These are phyloP conservation scores for Brassica juncea DNA, from an alignment of 345 rosid species.

Conservation along the genomic window DNA sequence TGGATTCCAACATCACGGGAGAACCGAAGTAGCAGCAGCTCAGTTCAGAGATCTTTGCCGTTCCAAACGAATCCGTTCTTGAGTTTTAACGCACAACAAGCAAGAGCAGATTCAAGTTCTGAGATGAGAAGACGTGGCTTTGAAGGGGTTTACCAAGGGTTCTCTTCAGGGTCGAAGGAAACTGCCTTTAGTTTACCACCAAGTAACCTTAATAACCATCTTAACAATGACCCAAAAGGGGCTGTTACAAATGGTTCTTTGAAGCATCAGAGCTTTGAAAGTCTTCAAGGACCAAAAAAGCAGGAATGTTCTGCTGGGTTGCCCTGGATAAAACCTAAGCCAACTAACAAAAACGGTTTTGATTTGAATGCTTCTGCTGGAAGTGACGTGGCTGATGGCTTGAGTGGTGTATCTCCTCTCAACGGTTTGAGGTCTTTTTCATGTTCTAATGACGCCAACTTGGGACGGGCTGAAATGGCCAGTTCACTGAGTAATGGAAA, in stretches of 20 bases:
- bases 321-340: conserved; percentile 71
- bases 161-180: conserved; percentile 58
- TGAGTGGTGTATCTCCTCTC: conserved; percentile 35
- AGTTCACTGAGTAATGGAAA: conserved; percentile 47
- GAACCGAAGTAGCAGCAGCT: conserved; percentile 49
- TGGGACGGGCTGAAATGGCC: conserved; percentile 39
- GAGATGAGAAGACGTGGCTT: conserved; percentile 49
- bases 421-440: conserved; percentile 46
- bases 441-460: conserved; percentile 43
- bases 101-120: conserved; percentile 49
- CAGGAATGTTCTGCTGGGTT: conserved; percentile 46
- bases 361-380: conserved; percentile 53
- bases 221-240: conserved; percentile 9
- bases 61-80: conserved; percentile 53
- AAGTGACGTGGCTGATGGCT: conserved; percentile 42
- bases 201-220: conserved; percentile 15
- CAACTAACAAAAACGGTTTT: conserved; percentile 42
- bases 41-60: conserved; percentile 57
- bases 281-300: conserved; percentile 50
- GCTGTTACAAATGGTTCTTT: conserved; percentile 46
- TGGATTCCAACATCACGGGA: conserved; percentile 56
- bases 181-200: conserved; percentile 16
- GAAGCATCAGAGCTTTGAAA: conserved; percentile 40
- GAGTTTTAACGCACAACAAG: conserved; percentile 44
- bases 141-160: conserved; percentile 56